phyloP scores from a whole-genome alignment of 1,139 yeast species.

The Sugiyamaella novakii region DNA sequence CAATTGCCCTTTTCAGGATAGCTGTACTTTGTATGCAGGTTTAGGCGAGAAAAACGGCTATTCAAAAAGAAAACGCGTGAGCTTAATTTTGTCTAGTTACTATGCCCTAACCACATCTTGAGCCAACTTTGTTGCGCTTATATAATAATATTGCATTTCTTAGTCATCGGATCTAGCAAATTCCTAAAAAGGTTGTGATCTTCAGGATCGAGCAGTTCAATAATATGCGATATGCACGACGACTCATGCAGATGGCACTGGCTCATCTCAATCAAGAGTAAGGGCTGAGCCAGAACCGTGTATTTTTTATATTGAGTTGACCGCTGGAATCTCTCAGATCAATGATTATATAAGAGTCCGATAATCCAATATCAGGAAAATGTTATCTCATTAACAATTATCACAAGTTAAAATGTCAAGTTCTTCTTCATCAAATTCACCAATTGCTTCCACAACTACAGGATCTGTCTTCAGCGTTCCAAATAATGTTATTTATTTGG shows the following conservation, averaged over 20 bases:
- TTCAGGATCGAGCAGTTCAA: not conserved
- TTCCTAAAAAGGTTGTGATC: not conserved
- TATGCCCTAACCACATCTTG: no score
- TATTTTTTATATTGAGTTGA: no score
- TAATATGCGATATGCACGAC: no score
- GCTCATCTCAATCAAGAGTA: not conserved
- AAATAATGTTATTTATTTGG: constrained; percentile 18
- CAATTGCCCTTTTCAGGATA: no score
- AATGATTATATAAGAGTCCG: no score
- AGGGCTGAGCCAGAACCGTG: constrained; percentile 4
- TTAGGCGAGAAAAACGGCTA: no score
- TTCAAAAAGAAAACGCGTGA: no score
- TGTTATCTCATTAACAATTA: not conserved
- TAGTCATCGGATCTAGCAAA: constrained; percentile 8
- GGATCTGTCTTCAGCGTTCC: constrained; percentile 19
- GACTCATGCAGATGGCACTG: not conserved
- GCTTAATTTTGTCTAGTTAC: no score
- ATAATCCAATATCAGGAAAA: no score
- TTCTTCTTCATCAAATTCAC: not conserved
- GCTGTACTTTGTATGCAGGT: no score
- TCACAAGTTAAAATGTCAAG: not conserved
- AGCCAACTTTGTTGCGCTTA: constrained; percentile 8
- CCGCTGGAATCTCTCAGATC: no score
- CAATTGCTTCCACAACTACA: constrained; percentile 8
- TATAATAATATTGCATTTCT: not conserved